Evolutionary conservation across 192 early-diverging fungal species (phyloP), one percentile per base, ranked within the genome.

Genomic region (Podila epigama): DNA sequence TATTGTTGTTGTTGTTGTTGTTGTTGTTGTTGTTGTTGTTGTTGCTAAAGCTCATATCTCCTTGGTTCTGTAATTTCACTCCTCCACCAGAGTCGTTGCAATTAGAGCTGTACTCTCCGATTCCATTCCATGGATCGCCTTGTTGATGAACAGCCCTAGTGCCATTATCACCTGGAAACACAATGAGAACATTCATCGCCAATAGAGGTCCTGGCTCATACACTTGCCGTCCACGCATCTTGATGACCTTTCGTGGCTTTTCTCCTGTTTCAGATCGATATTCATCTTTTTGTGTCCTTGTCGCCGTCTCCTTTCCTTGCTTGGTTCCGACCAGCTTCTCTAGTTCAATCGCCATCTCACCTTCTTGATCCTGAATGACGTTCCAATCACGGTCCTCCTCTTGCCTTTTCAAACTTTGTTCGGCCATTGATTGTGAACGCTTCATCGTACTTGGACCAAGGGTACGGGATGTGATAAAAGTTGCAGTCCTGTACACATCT

Each of bases 161-260:
- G 36, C 12, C 29, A 54, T 28, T 31, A 63, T 77, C 73, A 3
- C 73, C 73, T 3, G 73, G 73, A 27, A 77, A 77, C 27, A 68
- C 73, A 29, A 77, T 68, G 50, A 77, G 18, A 15, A 77, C 73
- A 27, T 77, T 77, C 56, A 77, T 28, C 2, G 63, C 73, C 37
- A 77, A 11, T n/a, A 77, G 52, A 2, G 73, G 73, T 18, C 73
- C 73, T 13, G 73, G 61, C 44, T 77, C 73, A 18, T 68, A 77
- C 37, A 60, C 73, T 32, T 68, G 55, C 27, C 41, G 58, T 12
- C 52, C 66, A 29, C 65, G 40, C 41, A 51, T 58, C 28, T 52
- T 35, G 29, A 29, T 28, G 12, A 8, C 16, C 15, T 68, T 20
- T 2, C 42, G n/a, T 7, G 15, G 35, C 5, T 34, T 7, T 31